Percentiles rank a stretch among this genome's conserved stretches.
Evolutionary conservation across 2,329 filamentous ascomycete species (phyloP).

Genomic region (Fusarium sp.): DNA sequence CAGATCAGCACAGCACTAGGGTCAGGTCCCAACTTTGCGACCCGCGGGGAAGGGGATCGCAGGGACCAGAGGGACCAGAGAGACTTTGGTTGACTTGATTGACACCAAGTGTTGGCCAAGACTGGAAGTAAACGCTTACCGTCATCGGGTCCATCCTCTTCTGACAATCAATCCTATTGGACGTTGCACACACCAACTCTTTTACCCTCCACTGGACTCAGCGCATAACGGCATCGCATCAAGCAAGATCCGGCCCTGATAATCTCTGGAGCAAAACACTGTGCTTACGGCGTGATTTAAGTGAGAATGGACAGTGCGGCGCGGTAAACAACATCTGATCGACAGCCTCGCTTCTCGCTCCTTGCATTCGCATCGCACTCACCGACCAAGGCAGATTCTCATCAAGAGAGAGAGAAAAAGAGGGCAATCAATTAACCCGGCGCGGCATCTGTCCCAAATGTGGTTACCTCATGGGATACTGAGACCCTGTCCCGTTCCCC

Average conservation of each 20-base stretch:
- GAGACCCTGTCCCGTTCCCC: slow-evolving; percentile 9
- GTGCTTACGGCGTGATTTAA: background rate
- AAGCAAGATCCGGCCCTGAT: slow-evolving; percentile 36
- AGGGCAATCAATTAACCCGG: slow-evolving; percentile 17
- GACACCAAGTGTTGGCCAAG: slow-evolving; percentile 39
- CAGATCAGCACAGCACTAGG: slow-evolving; percentile 37
- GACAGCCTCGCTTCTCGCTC: background rate
- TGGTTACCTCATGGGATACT: slow-evolving; percentile 14
- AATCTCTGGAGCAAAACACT: slow-evolving; percentile 7
- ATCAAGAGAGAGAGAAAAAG: background rate
- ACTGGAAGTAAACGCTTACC: slow-evolving; percentile 35
- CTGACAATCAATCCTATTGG: slow-evolving; percentile 27
- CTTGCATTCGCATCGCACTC: background rate
- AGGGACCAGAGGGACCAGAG: background rate
- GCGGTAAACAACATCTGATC: slow-evolving; percentile 6
- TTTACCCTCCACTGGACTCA: background rate
- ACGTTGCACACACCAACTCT: slow-evolving; percentile 15
- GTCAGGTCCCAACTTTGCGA: slow-evolving; percentile 36
- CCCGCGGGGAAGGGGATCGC: slow-evolving; percentile 7
- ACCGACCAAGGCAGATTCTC: slow-evolving; percentile 33
- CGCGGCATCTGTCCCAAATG: slow-evolving; percentile 31
- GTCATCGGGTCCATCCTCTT: slow-evolving; percentile 36
- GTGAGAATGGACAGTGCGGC: slow-evolving; percentile 1
- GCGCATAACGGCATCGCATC: slow-evolving; percentile 25
- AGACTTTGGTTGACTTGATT: slow-evolving; percentile 43